Base-by-base conservation (phyloP, 148 eudicot genomes). In the Suaeda aralocaspica region DNA sequence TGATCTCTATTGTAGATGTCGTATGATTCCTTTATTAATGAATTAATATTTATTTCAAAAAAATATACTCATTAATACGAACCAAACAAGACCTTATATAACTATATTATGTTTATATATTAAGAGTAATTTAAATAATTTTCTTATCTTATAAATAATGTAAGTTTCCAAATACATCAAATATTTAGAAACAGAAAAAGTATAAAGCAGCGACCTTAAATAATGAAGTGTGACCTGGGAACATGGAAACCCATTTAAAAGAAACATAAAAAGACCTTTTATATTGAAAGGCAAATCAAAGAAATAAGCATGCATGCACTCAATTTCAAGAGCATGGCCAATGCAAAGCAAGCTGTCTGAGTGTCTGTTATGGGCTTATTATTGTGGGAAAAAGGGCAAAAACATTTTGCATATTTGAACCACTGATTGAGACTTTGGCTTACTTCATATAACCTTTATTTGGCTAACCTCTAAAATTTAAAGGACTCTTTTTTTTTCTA, bases 401-500 rank as follows among this genome's bases (percentile, higher is more conserved):
- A 34, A 68, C 61, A 59, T 59, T 41, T 0, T 74, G 41, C 57
- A 61, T 67, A 41, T 59, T n/a, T 25, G 26, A 16, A 21, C 10
- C 46, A 31, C 9, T 58, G 61, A 67, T 42, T 59, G 34, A 58
- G 60, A 68, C 61, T 68, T 56, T 52, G 36, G 21, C 29, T 29
- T 52, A 34, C 15, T 15, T 72, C 51, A 28, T 59, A 63, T 53
- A 44, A 69, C 26, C 69, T 39, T 24, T 62, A 42, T 69, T 58
- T 63, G 70, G 68, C 62, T 26, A 74, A 36, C 62, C 29, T 68
- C 62, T 26, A 74, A 36, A 62, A 29, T 68, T 25, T 68, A 63
- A 67, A 74, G 66, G 65, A 25, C 44, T 25, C 19, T 57, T 74
- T 66, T 66, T 66, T 64, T n/a, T n/a, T n/a, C n/a, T n/a, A n/a